These are phyloP conservation scores for Claviceps purpurea DNA, from an alignment of 2,329 filamentous ascomycete species.

Conservation along the genomic window DNA sequence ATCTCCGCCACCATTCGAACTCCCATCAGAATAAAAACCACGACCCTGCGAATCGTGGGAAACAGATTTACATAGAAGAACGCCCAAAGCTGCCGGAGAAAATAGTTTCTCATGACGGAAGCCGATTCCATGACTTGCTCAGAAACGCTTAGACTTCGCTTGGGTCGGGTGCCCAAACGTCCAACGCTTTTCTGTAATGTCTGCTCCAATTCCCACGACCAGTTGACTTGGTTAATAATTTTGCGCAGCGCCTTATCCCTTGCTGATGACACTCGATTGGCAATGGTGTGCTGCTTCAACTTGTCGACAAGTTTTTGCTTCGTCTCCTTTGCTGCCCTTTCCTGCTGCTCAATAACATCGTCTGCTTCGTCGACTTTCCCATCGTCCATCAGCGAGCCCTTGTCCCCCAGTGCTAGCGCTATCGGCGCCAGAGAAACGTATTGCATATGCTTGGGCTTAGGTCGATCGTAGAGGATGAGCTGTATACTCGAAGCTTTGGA, in stretches of 20 bases:
- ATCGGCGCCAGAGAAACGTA: conserved; percentile 90
- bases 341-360: conserved; percentile 56
- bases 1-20: conserved; percentile 73
- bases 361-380: conserved; percentile 40
- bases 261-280: conserved; percentile 59
- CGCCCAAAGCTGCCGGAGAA: conserved; percentile 55
- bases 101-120: conserved; percentile 66
- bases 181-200: conserved; percentile 81
- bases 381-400: conserved; percentile 31
- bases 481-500: conserved; percentile 63
- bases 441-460: conserved; percentile 80
- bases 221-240: conserved; percentile 91
- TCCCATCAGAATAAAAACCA: conserved; percentile 65
- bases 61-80: conserved; percentile 63
- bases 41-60: conserved; percentile 57
- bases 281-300: conserved; percentile 74
- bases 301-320: conserved; percentile 66
- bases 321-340: conserved; percentile 42
- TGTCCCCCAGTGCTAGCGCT: conserved; percentile 69
- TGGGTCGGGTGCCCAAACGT: conserved; percentile 67
- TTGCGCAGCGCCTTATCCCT: conserved; percentile 71
- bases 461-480: conserved; percentile 78
- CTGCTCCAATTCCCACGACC: conserved; percentile 77
- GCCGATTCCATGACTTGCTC: conserved; percentile 92
- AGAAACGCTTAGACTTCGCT: conserved; percentile 79